Evolutionary conservation across 495 filamentous ascomycete genomes (phyloP).

Genomic region (Aspergillus bridgeri): DNA sequence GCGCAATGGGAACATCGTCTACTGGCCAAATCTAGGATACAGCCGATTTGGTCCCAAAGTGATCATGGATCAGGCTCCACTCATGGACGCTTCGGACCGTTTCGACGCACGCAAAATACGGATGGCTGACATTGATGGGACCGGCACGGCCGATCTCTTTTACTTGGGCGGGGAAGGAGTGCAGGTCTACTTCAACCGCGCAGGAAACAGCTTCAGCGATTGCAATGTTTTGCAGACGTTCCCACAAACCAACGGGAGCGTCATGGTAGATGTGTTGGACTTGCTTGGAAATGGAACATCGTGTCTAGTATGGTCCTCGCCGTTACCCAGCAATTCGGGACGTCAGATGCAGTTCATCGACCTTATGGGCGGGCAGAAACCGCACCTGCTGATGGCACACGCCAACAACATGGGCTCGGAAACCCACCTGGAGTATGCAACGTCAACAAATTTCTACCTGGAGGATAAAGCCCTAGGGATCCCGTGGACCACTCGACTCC

Average conservation of each 20-base stretch:
- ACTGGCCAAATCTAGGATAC: not conserved
- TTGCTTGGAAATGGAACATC: not conserved
- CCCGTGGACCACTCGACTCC: slow-evolving; percentile 2
- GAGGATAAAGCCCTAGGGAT: not conserved
- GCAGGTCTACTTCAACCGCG: not conserved
- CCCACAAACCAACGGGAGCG: not conserved
- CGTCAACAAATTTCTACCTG: slow-evolving; percentile 7
- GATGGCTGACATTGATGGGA: not conserved
- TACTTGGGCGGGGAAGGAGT: not conserved
- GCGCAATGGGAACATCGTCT: not conserved
- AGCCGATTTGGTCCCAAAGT: not conserved
- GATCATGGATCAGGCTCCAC: not conserved
- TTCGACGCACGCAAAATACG: not conserved
- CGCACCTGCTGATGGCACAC: not conserved
- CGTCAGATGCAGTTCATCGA: not conserved
- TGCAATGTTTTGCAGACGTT: not conserved
- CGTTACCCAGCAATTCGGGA: not conserved
- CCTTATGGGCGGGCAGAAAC: not conserved
- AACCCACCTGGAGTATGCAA: not conserved
- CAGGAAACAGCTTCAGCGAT: not conserved
- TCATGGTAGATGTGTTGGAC: not conserved
- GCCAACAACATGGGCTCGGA: not conserved
- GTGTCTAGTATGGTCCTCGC: not conserved
- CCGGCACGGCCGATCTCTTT: not conserved
- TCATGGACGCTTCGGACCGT: not conserved